These are phyloP conservation scores for Aspergillus fischeri DNA, from an alignment of 2,329 filamentous ascomycete species.

Conservation along the genomic window DNA sequence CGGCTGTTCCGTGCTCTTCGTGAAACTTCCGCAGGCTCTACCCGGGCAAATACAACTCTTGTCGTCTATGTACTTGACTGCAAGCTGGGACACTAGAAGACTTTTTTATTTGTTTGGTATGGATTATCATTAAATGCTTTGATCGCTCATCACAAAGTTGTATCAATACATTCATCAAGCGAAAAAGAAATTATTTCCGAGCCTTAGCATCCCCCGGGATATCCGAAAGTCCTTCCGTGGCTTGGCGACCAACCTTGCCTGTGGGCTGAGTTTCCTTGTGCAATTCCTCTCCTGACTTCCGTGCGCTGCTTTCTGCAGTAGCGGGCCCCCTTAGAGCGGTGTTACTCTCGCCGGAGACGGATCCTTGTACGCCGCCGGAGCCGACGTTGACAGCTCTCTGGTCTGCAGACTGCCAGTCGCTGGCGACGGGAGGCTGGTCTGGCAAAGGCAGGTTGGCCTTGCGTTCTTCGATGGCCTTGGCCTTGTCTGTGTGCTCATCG, in stretches of 20 bases:
- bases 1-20: neutral
- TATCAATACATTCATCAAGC: neutral
- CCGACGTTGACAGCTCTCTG: constrained; percentile 66
- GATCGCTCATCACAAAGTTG: neutral
- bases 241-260: constrained; percentile 57
- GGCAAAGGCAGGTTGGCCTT: constrained; percentile 74
- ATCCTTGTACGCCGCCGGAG: constrained; percentile 54
- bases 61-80: neutral
- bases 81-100: neutral
- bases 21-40: neutral
- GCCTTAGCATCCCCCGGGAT: constrained; percentile 59
- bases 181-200: constrained; percentile 32
- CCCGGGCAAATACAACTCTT: neutral
- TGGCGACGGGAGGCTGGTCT: constrained; percentile 69
- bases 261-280: constrained; percentile 49
- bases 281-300: constrained; percentile 48
- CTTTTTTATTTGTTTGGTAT: neutral
- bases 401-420: constrained; percentile 74
- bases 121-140: neutral
- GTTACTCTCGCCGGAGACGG: constrained; percentile 47
- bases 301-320: constrained; percentile 52
- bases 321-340: constrained; percentile 57
- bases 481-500: constrained; percentile 49
- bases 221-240: constrained; percentile 52
- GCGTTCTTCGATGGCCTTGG: constrained; percentile 62